Evolutionary conservation across 164 flowering plant genomes (phyloP).

Genomic region (Saururus chinensis): DNA sequence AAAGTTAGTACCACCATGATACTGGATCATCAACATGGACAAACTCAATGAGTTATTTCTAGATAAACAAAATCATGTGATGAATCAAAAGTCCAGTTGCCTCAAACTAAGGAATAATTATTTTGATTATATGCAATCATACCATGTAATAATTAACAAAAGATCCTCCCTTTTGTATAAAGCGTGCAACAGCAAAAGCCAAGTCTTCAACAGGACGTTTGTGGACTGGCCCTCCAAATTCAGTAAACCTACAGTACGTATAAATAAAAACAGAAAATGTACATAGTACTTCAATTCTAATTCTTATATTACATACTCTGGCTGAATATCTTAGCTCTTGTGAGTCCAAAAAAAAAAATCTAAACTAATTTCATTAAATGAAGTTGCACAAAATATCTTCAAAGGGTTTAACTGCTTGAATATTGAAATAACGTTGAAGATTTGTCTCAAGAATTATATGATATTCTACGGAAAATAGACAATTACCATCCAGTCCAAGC

Average conservation of each 20-base stretch:
- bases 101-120: too few species aligned
- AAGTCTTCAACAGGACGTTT: constrained; percentile 82
- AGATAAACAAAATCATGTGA: not conserved
- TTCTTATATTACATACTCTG: not conserved
- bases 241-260: constrained; percentile 53
- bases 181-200: constrained; percentile 92
- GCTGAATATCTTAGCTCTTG: not conserved
- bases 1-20: constrained; percentile 98
- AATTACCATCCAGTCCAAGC: not conserved
- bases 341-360: too few species aligned
- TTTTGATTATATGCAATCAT: constrained; percentile 6
- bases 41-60: not conserved
- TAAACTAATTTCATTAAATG: not conserved
- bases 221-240: constrained; percentile 69
- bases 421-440: not conserved
- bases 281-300: not conserved
- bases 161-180: constrained; percentile 83
- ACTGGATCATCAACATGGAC: constrained; percentile 25
- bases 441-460: not conserved
- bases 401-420: not conserved
- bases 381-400: not conserved
- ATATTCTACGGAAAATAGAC: not conserved
- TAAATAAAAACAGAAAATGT: constrained; percentile 1
- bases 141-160: constrained; percentile 92
- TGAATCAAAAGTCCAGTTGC: not conserved